Evolutionary conservation across 2,329 filamentous ascomycete genomes (phyloP), one percentile per base, ranked within the genome.

Genomic region (Fusarium begoniae): DNA sequence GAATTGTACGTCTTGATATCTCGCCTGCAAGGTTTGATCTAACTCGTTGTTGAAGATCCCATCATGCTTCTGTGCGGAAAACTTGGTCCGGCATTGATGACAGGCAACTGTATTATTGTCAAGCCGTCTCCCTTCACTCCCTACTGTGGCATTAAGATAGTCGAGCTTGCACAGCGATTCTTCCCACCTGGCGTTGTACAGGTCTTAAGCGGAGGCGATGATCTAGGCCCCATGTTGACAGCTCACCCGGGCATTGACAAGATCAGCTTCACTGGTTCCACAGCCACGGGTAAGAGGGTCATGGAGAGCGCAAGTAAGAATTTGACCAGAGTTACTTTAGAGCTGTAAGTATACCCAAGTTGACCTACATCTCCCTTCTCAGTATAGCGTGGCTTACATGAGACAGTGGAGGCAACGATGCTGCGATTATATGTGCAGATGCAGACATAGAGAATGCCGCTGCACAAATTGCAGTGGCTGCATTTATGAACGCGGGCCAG

Each of bases 151-250:
- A 82, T 92, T 57, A 92, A 92, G 79, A 75, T 90, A 32, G 86
- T 84, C n/a, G 89, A 92, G 80, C 79, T 92, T 10, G 87, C 84
- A 3, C 83, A 87, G 62, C 77, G 84, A 26, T 82, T 90, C 78
- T 88, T 91, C 79, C 89, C 89, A 5, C 86, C 88, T 3, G 90
- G 90, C 51, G 88, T 92, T n/a, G 77, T 92, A 4, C 90, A 91
- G 76, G 87, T 84, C 3, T 79, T 92, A 9, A 87, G 87, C 53
- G 90, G 90, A 20, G 89, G 89, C 58, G 90, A 91, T 71, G 82
- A 85, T 54, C 84, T 92, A 8, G 90, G 90, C 5, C 88, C 87
- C 1, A 84, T 84, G 84, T 80, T 92, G 66, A 90, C 88, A 1
- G 78, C 77, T 17, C 90, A 92, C 77, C 87, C 88, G 0, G 87